Conservation (phyloP, 345 rosid species). For the Gossypium anomalum region DNA sequence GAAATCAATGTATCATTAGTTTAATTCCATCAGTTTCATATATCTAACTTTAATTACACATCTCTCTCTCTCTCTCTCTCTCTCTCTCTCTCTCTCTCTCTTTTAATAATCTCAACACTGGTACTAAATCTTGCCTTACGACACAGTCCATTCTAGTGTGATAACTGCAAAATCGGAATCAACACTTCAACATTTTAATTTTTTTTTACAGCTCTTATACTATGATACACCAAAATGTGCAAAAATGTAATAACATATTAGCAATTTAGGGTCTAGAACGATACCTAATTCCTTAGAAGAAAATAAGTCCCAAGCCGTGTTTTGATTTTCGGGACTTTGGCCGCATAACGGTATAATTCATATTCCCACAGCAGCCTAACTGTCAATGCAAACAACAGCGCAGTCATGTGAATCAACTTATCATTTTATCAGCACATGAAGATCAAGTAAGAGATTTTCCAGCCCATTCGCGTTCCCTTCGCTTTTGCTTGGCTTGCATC, state of each 20-base stretch:
- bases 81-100: too few relatives aligned
- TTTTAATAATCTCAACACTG: too few relatives aligned
- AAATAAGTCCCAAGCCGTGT: background rate
- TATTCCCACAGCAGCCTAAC: background rate
- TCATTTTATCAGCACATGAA: conserved; percentile 4
- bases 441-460: conserved; percentile 80
- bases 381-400: background rate
- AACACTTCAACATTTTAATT: too few relatives aligned
- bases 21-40: too few relatives aligned
- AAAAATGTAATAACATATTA: background rate
- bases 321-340: background rate
- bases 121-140: too few relatives aligned
- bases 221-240: background rate
- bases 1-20: too few relatives aligned
- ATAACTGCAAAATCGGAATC: background rate
- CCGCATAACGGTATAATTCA: background rate
- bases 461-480: conserved; percentile 85
- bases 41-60: too few relatives aligned
- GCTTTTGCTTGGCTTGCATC: conserved; percentile 89
- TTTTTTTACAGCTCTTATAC: background rate
- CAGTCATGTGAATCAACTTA: background rate
- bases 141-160: background rate
- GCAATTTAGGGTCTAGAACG: background rate
- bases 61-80: too few relatives aligned
- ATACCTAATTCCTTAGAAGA: background rate